Conservation (phyloP, 176 grass and related monocot genomes). For the Bolboschoenus planiculmis region DNA sequence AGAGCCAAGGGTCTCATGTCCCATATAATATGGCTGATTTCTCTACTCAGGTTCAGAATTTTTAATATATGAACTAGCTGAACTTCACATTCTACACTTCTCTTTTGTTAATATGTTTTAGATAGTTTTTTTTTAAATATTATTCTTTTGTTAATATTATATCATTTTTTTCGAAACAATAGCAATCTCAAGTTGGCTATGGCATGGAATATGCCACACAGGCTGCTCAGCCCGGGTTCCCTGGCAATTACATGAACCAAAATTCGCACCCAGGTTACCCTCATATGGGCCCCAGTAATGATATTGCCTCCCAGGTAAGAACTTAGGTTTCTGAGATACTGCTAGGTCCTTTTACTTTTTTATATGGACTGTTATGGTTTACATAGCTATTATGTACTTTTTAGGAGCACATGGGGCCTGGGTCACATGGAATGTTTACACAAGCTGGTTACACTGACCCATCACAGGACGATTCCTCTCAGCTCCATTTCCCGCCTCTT, state of each 20-base stretch:
- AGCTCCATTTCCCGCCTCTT: slow-evolving; percentile 72
- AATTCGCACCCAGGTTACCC: slow-evolving; percentile 82
- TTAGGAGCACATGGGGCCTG: slow-evolving; percentile 86
- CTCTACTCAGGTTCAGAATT: slow-evolving; percentile 64
- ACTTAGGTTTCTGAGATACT: background rate
- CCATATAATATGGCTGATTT: slow-evolving; percentile 96
- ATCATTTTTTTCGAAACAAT: background rate
- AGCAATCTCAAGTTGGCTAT: slow-evolving; percentile 96
- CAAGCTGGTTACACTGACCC: slow-evolving; percentile 84
- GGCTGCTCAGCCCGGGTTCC: slow-evolving; percentile 68
- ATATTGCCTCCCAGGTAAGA: slow-evolving; percentile 79
- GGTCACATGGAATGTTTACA: slow-evolving; percentile 91
- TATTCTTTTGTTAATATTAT: slow-evolving; percentile 9
- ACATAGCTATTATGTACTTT: background rate
- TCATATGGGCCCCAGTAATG: slow-evolving; percentile 63
- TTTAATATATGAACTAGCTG: background rate
- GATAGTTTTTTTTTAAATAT: background rate
- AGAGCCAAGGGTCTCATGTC: slow-evolving; percentile 96
- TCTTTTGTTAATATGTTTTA: background rate
- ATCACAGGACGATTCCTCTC: slow-evolving; percentile 85
- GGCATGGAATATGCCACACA: slow-evolving; percentile 83
- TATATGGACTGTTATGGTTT: background rate
- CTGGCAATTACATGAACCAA: slow-evolving; percentile 89
- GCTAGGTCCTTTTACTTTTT: background rate
- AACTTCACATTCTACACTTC: background rate